Conservation (phyloP, 345 rosid species). For the Populus simonii region DNA sequence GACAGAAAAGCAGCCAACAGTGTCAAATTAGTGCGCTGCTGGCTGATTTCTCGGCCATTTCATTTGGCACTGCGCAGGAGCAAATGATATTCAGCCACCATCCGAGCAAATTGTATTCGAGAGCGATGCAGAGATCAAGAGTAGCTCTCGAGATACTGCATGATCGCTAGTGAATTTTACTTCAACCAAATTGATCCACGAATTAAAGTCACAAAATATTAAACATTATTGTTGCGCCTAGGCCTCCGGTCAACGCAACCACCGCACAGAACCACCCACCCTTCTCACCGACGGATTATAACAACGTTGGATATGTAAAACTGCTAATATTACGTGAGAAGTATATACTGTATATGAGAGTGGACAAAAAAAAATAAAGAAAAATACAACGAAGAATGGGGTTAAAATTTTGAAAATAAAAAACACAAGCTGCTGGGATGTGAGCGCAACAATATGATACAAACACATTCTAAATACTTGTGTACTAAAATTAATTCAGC, state of each 20-base stretch:
- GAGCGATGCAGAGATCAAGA: background rate
- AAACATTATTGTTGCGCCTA: background rate
- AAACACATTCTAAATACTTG: conserved; percentile 16
- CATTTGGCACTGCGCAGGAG: too few species aligned
- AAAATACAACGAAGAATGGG: background rate
- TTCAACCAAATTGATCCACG: too few species aligned
- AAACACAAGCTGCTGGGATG: background rate
- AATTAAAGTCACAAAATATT: background rate
- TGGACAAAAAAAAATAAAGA: too few species aligned
- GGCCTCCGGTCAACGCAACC: background rate
- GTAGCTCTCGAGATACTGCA: background rate
- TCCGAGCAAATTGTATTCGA: too few species aligned
- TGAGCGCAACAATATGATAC: conserved; percentile 6
- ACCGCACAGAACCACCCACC: background rate
- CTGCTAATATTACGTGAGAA: background rate
- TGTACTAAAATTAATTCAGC: conserved; percentile 14
- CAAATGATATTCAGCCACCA: too few species aligned
- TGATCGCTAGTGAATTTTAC: background rate
- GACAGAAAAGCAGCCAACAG: background rate
- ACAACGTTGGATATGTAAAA: background rate
- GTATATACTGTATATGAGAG: background rate
- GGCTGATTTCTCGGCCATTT: background rate
- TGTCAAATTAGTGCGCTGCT: background rate
- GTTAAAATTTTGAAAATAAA: background rate
- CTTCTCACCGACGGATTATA: background rate